Percentiles rank a stretch among this genome's conserved stretches.
These are phyloP conservation scores for Trametes gibbosa DNA, from an alignment of 768 basidiomycete genomes.

Conservation along the genomic window DNA sequence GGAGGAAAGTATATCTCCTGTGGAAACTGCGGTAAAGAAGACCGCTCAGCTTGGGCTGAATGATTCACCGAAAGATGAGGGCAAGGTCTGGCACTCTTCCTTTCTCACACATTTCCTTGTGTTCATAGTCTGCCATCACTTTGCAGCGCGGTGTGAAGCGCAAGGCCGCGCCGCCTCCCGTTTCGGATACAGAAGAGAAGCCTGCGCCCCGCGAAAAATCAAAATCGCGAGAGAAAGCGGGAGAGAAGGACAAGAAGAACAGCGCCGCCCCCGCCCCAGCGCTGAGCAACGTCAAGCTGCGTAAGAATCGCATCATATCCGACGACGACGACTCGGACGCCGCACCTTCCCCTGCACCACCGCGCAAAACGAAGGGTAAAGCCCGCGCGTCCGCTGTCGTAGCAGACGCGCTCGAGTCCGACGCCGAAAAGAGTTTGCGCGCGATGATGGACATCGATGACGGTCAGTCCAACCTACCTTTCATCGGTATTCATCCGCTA, in stretches of 20 bases:
- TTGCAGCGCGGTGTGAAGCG: conserved; percentile 32
- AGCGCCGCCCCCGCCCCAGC: conserved; percentile 26
- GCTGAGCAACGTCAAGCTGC: conserved; percentile 42
- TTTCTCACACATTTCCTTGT: no score
- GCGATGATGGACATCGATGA: conserved; percentile 82
- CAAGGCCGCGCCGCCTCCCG: conserved; percentile 23
- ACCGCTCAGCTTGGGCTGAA: conserved; percentile 12
- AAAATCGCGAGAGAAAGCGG: conserved; percentile 3
- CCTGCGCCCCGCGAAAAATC: neutral
- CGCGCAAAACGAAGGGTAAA: conserved; percentile 34
- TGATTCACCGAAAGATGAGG: conserved; percentile 7
- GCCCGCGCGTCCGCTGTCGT: conserved; percentile 32
- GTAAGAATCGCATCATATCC: conserved; percentile 47
- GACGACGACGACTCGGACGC: conserved; percentile 56
- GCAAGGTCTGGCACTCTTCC: conserved; percentile 10
- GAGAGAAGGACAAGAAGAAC: neutral
- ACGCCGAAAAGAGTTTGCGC: conserved; percentile 41
- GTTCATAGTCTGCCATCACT: neutral
- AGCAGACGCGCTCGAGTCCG: conserved; percentile 28
- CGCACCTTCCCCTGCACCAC: conserved; percentile 20
- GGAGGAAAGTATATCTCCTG: conserved; percentile 11
- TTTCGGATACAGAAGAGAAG: conserved; percentile 24
- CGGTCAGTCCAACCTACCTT: conserved; percentile 36
- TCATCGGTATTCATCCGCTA: no score
- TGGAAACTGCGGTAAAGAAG: conserved; percentile 9